phyloP scores from a whole-genome alignment of 768 basidiomycete species.

The Lyophyllum decastes region DNA sequence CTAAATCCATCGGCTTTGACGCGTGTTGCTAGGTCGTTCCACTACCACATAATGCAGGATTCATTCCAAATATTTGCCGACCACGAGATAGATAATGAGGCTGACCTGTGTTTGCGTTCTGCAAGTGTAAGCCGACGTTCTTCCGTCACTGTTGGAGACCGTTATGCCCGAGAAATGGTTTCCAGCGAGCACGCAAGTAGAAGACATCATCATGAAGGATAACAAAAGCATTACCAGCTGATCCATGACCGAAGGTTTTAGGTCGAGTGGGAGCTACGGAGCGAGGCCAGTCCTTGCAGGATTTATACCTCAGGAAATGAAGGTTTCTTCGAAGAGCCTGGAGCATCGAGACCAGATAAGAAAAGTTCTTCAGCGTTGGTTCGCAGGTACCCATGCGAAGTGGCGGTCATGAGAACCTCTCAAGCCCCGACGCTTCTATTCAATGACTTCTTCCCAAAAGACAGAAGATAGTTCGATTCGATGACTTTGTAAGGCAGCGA shows the following conservation, averaged over 20 bases:
- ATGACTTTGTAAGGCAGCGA: no score
- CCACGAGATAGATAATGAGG: not conserved
- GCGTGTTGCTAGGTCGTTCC: not conserved
- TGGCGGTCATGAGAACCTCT: no score
- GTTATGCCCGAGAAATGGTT: conserved; percentile 35
- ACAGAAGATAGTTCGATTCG: no score
- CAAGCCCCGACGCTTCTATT: no score
- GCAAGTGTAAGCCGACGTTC: conserved; percentile 28
- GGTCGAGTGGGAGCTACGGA: not conserved
- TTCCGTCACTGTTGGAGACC: conserved; percentile 30
- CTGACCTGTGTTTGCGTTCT: conserved; percentile 34
- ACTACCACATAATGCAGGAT: not conserved
- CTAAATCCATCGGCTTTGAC: conserved; percentile 30
- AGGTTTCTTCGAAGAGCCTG: no score
- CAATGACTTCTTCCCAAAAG: no score
- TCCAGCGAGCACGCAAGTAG: conserved; percentile 16
- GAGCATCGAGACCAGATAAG: not conserved
- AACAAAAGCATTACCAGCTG: not conserved
- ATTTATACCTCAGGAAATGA: no score
- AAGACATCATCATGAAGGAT: not conserved
- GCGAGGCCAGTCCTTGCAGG: no score
- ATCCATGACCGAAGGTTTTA: not conserved
- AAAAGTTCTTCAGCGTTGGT: not conserved
- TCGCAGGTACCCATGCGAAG: no score
- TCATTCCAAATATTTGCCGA: no score